A percentile compares a stretch with the other conserved stretches of the same genome.
Conservation (phyloP, 257 asterid genomes). For the Solanum dulcamara region DNA sequence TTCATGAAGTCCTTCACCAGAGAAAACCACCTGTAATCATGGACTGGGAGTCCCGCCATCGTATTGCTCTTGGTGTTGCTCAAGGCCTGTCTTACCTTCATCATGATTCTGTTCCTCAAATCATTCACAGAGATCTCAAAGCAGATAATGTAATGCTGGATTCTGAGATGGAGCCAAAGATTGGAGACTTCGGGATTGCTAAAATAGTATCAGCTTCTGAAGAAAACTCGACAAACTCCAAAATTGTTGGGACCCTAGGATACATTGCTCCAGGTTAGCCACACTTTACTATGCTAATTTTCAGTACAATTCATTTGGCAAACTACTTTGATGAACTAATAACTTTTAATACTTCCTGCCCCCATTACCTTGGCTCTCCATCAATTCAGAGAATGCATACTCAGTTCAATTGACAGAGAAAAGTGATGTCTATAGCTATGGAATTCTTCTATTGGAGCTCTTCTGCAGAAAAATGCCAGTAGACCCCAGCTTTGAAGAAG, state of each 20-base stretch:
- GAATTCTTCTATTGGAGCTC: slow-evolving; percentile 31
- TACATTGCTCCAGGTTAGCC: slow-evolving; percentile 40
- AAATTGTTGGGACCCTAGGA: slow-evolving; percentile 38
- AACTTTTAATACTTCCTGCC: not conserved
- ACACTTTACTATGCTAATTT: not conserved
- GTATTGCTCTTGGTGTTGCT: slow-evolving; percentile 43
- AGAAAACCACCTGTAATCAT: slow-evolving; percentile 12
- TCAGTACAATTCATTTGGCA: not conserved
- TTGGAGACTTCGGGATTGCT: slow-evolving; percentile 43
- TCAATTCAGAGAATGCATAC: slow-evolving; percentile 33
- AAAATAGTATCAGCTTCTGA: slow-evolving; percentile 19
- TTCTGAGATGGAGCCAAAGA: slow-evolving; percentile 31
- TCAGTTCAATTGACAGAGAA: slow-evolving; percentile 32
- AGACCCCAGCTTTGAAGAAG: slow-evolving; percentile 38
- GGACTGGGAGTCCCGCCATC: slow-evolving; percentile 29
- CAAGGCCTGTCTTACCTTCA: slow-evolving; percentile 43
- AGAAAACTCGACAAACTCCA: slow-evolving; percentile 22
- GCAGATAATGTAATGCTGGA: slow-evolving; percentile 41
- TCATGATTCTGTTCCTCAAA: slow-evolving; percentile 43
- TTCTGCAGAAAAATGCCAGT: slow-evolving; percentile 38
- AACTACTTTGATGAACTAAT: not conserved
- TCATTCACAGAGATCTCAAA: slow-evolving; percentile 43
- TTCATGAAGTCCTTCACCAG: slow-evolving; percentile 29
- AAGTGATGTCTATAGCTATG: slow-evolving; percentile 35
- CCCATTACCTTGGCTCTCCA: not conserved